Evolutionary conservation across 2,329 filamentous ascomycete species (phyloP).

Genomic region (Dactylellina leptospora): DNA sequence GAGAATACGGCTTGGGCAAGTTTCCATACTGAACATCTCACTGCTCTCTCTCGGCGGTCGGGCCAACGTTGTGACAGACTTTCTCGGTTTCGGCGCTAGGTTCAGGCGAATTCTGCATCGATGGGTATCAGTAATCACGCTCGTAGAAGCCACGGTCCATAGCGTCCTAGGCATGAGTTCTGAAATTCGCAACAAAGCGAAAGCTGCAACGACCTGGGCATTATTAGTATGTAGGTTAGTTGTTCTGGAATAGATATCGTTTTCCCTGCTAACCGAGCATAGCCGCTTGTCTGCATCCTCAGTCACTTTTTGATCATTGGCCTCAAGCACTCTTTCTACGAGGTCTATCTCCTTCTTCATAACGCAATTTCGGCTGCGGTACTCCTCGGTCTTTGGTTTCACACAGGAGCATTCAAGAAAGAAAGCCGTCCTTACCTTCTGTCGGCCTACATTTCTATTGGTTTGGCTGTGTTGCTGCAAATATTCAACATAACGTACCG

Average conservation of each 20-base stretch:
- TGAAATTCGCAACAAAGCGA: neutral
- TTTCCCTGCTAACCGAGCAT: neutral
- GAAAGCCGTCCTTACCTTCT: neutral
- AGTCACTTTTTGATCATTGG: neutral
- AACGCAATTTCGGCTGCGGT: neutral
- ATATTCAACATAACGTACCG: neutral
- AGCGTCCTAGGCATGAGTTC: neutral
- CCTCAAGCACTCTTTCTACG: neutral
- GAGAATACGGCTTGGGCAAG: conserved; percentile 32
- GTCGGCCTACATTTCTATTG: neutral
- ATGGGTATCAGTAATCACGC: neutral
- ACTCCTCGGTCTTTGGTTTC: neutral
- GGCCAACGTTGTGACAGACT: conserved; percentile 32
- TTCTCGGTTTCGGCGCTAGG: neutral
- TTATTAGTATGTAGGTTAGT: neutral
- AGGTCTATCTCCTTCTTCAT: neutral
- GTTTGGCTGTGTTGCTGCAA: neutral
- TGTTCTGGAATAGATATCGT: neutral
- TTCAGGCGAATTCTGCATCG: neutral
- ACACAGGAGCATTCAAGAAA: neutral
- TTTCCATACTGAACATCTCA: conserved; percentile 54
- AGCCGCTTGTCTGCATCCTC: neutral
- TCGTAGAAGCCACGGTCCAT: neutral
- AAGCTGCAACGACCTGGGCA: neutral
- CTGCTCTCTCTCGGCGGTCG: conserved; percentile 54